These are phyloP conservation scores for Cephalotrichum gorgonifer DNA, from an alignment of 2,329 filamentous ascomycete genomes.

Conservation along the genomic window DNA sequence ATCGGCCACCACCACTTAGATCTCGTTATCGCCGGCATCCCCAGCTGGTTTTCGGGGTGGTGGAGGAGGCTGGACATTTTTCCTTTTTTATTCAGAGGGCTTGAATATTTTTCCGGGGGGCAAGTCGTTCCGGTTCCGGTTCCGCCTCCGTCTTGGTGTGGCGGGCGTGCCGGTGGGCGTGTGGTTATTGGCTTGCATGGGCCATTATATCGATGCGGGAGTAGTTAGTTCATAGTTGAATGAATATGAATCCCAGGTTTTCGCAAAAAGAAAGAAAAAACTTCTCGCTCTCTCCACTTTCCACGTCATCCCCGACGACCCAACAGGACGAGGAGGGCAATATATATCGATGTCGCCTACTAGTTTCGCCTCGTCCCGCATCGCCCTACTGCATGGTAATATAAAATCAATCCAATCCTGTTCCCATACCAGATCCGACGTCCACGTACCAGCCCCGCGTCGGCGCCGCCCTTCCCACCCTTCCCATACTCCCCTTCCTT, in stretches of 20 bases:
- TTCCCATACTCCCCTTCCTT: background rate
- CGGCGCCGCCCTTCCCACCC: background rate
- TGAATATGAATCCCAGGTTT: no score
- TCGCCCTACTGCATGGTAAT: background rate
- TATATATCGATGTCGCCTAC: background rate
- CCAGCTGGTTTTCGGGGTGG: conserved; percentile 17
- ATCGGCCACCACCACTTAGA: conserved; percentile 40
- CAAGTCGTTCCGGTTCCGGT: no score
- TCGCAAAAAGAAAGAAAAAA: no score
- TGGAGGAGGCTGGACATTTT: conserved; percentile 31
- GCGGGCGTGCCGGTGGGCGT: background rate
- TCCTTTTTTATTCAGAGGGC: background rate
- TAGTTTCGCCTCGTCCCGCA: background rate
- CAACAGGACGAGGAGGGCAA: background rate
- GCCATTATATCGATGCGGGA: no score
- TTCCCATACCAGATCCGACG: background rate
- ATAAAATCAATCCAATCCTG: no score
- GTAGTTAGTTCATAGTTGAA: no score
- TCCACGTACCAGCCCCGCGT: background rate
- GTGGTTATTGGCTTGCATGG: background rate
- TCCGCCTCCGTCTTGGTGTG: no score
- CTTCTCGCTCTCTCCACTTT: background rate
- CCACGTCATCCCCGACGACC: background rate
- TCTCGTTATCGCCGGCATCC: conserved; percentile 11
- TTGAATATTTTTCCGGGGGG: no score